phyloP scores from a whole-genome alignment of 176 grass and related monocot genomes.

The Zea mays region DNA sequence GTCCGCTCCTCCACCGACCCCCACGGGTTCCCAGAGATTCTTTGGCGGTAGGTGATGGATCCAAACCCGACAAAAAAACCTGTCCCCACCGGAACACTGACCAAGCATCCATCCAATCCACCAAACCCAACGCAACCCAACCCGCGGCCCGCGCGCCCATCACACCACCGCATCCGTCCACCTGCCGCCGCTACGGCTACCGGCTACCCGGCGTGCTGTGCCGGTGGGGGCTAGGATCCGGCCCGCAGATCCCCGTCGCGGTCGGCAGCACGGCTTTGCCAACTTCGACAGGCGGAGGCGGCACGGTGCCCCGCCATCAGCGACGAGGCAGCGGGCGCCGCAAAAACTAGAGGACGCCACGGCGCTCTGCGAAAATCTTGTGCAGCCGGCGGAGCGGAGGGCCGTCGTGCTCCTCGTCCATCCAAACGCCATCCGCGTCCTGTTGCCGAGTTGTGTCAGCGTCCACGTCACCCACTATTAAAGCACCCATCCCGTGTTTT shows the following conservation, averaged over 20 bases:
- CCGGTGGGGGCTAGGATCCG: background rate
- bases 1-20: conserved; percentile 17
- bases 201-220: conserved; percentile 23
- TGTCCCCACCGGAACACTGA: background rate
- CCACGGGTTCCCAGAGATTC: conserved; percentile 43
- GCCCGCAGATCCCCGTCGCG: conserved; percentile 30
- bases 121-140: background rate
- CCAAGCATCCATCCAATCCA: background rate
- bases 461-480: conserved; percentile 24
- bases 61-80: conserved; percentile 17
- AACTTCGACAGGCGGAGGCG: conserved; percentile 2
- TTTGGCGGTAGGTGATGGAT: conserved; percentile 39
- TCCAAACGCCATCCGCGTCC: conserved; percentile 60
- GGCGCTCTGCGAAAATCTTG: conserved; percentile 18
- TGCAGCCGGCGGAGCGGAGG: background rate
- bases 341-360: conserved; percentile 11
- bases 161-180: background rate
- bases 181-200: background rate
- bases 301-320: background rate
- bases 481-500: background rate
- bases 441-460: conserved; percentile 47
- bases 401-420: background rate
- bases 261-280: conserved; percentile 18
- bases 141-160: too few species aligned
- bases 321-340: conserved; percentile 18